These are phyloP conservation scores for Kuraishia capsulata DNA, from an alignment of 805 yeast species.

Conservation along the genomic window DNA sequence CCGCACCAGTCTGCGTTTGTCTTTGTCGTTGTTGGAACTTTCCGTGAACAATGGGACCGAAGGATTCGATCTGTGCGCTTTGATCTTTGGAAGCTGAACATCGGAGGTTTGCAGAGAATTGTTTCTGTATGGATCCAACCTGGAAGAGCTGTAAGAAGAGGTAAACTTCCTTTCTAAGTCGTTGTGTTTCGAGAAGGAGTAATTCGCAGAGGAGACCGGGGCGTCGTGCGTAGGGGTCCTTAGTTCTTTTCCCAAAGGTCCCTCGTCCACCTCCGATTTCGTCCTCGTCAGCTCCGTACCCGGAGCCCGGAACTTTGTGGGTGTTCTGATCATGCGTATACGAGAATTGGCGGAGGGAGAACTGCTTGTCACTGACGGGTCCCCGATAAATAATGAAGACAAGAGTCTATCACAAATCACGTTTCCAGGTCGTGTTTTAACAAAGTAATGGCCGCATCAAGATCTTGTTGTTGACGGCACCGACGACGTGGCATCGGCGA, in stretches of 20 bases:
- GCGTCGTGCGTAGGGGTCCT: background rate
- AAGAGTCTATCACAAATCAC: too few species aligned
- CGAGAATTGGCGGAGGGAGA: background rate
- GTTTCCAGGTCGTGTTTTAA: too few species aligned
- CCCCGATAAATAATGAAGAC: too few species aligned
- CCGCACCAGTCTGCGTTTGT: slow-evolving; percentile 6
- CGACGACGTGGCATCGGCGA: too few species aligned
- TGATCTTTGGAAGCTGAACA: background rate
- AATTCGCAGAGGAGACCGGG: background rate
- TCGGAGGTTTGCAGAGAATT: slow-evolving; percentile 1
- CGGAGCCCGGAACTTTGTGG: background rate
- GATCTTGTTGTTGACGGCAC: too few species aligned
- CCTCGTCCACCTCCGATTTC: background rate
- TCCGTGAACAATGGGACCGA: slow-evolving; percentile 2
- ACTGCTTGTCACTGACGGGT: background rate
- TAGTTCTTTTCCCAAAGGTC: background rate
- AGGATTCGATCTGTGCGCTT: background rate
- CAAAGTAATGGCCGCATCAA: too few species aligned
- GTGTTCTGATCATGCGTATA: background rate
- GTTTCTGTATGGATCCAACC: slow-evolving; percentile 2
- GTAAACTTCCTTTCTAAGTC: slow-evolving; percentile 1
- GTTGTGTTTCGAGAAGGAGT: background rate
- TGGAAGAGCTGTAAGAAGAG: slow-evolving; percentile 4
- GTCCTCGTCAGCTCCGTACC: background rate
- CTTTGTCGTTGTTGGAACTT: slow-evolving; percentile 1